Percentiles rank a stretch among this genome's conserved stretches.
These are phyloP conservation scores for Neonectria hederae DNA, from an alignment of 2,329 filamentous ascomycete species.

Conservation along the genomic window DNA sequence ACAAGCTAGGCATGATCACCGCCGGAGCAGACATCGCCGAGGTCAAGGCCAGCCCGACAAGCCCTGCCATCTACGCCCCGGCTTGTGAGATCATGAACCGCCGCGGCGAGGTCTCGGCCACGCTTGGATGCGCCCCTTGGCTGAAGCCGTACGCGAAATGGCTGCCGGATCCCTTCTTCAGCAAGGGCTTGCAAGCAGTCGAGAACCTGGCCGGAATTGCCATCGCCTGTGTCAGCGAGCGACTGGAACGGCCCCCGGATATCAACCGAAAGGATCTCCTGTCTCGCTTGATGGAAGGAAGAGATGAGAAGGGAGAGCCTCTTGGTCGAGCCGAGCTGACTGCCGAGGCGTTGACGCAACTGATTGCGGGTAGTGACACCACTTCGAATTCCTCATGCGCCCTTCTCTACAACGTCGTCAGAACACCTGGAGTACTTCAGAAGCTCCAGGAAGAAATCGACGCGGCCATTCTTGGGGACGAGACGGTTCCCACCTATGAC, in stretches of 20 bases:
- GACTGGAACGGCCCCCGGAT: conserved; percentile 71
- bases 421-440: conserved; percentile 73
- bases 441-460: conserved; percentile 82
- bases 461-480: conserved; percentile 66
- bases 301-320: conserved; percentile 80
- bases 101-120: conserved; percentile 84
- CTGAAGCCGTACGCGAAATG: conserved; percentile 84
- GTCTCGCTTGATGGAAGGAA: conserved; percentile 84
- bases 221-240: conserved; percentile 79
- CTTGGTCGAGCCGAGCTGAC: conserved; percentile 84
- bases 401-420: conserved; percentile 78
- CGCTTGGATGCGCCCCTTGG: conserved; percentile 77
- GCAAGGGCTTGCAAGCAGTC: conserved; percentile 76
- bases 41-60: conserved; percentile 68
- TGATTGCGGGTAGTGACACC: conserved; percentile 83
- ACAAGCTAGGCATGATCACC: conserved; percentile 68
- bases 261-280: conserved; percentile 81
- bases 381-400: conserved; percentile 85
- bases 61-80: conserved; percentile 73
- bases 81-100: conserved; percentile 93
- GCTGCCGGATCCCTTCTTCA: conserved; percentile 85
- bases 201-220: conserved; percentile 88
- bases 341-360: conserved; percentile 87
- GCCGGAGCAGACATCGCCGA: conserved; percentile 81
- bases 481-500: conserved; percentile 75